These are phyloP conservation scores for Yamadazyma trypodendri DNA, from an alignment of 1,139 yeast genomes.

Conservation along the genomic window DNA sequence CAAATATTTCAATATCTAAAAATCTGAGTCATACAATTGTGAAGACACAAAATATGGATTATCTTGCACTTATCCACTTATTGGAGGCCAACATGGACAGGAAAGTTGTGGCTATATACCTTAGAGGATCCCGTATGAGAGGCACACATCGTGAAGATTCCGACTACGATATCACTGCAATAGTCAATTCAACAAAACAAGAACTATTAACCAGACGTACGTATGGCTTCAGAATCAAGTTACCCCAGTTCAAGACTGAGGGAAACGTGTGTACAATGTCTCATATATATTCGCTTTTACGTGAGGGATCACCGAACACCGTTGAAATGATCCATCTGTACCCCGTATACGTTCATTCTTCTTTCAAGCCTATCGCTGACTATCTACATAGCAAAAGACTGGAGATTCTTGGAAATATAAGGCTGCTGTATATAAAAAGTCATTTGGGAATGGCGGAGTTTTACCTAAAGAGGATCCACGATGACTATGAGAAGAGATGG, in stretches of 20 bases:
- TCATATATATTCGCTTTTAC: background rate
- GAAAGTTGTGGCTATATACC: background rate
- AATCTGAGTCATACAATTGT: too few species aligned
- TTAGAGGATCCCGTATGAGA: conserved; percentile 1
- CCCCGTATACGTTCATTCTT: background rate
- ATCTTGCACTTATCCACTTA: too few species aligned
- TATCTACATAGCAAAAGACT: background rate
- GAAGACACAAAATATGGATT: too few species aligned
- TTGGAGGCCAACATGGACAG: conserved; percentile 6
- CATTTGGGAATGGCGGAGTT: background rate
- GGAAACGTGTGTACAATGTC: background rate
- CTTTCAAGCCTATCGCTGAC: background rate
- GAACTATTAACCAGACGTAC: background rate
- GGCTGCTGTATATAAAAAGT: background rate
- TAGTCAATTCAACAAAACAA: background rate
- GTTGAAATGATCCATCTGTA: background rate
- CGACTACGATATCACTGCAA: background rate
- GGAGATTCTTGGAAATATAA: background rate
- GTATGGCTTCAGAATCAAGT: background rate
- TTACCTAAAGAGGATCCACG: background rate
- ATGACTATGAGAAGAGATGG: background rate
- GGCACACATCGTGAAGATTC: background rate
- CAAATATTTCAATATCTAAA: too few species aligned
- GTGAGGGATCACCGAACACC: background rate
- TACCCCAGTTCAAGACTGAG: background rate